phyloP scores from a whole-genome alignment of 2,329 filamentous ascomycete genomes.

The Colletotrichum camelliae region DNA sequence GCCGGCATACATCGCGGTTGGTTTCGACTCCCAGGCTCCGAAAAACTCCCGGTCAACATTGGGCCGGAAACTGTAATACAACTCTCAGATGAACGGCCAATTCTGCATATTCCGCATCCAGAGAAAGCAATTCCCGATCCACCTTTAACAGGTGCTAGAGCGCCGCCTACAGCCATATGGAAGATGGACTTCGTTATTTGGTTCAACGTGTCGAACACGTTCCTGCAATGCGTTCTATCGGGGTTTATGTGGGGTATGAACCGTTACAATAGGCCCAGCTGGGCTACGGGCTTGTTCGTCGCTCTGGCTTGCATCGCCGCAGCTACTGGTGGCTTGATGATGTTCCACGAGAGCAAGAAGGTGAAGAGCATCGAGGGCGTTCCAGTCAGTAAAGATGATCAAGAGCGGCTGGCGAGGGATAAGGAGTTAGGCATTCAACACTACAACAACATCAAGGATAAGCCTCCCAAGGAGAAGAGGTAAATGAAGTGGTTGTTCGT shows the following conservation, averaged over 20 bases:
- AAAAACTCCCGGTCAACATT: constrained; percentile 57
- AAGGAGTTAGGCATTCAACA: constrained; percentile 61
- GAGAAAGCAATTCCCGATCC: constrained; percentile 65
- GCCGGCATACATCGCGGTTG: constrained; percentile 78
- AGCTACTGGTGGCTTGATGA: constrained; percentile 70
- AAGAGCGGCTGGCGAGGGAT: constrained; percentile 55
- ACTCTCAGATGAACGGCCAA: constrained; percentile 39
- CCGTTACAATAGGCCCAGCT: constrained; percentile 74
- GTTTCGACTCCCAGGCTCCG: constrained; percentile 75
- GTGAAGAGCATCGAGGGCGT: constrained; percentile 78
- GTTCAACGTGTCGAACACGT: constrained; percentile 80
- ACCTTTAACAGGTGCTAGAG: constrained; percentile 75
- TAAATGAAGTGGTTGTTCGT: constrained; percentile 19
- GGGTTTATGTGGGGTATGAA: constrained; percentile 86
- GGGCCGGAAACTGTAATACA: constrained; percentile 58
- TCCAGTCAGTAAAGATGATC: constrained; percentile 62
- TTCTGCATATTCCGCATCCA: constrained; percentile 66
- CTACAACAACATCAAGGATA: constrained; percentile 62
- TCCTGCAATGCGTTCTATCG: constrained; percentile 75
- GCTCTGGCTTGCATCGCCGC: constrained; percentile 75
- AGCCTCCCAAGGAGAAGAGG: constrained; percentile 50
- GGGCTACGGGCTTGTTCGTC: constrained; percentile 82
- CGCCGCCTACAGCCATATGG: constrained; percentile 71
- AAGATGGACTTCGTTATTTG: constrained; percentile 82
- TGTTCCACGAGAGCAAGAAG: constrained; percentile 73